phyloP scores from a whole-genome alignment of 2,329 filamentous ascomycete genomes.

The Colletotrichum endophyticum region DNA sequence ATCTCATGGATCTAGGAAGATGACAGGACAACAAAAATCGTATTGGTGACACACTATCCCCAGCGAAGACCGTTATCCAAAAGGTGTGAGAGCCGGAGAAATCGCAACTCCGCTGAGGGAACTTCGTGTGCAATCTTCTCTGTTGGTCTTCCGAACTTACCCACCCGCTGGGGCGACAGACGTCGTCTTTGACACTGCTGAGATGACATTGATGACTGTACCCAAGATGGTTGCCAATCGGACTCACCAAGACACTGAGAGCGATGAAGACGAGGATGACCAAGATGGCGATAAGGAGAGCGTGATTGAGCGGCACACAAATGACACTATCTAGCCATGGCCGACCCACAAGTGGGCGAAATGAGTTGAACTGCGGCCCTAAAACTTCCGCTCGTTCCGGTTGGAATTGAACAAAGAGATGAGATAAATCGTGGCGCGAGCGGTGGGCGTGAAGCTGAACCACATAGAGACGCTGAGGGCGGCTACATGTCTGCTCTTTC shows the following conservation, averaged over 20 bases:
- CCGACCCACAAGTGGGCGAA: neutral
- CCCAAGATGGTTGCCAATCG: no score
- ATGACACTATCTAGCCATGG: neutral
- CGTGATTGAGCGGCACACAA: neutral
- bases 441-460: neutral
- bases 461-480: neutral
- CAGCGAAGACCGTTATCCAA: no score
- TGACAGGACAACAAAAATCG: no score
- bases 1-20: no score
- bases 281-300: neutral
- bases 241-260: neutral
- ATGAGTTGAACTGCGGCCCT: neutral
- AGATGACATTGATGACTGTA: no score
- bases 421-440: neutral
- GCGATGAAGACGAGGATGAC: neutral
- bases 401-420: neutral
- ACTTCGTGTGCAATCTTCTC: no score
- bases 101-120: no score
- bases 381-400: neutral
- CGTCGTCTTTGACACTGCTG: no score
- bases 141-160: no score
- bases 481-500: constrained; percentile 8
- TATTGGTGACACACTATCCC: no score
- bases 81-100: no score
- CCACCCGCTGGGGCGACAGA: no score